Percentiles rank a stretch among this genome's conserved stretches.
Conservation (phyloP, 2,329 filamentous ascomycete species). For the Aspergillus amoenus region DNA sequence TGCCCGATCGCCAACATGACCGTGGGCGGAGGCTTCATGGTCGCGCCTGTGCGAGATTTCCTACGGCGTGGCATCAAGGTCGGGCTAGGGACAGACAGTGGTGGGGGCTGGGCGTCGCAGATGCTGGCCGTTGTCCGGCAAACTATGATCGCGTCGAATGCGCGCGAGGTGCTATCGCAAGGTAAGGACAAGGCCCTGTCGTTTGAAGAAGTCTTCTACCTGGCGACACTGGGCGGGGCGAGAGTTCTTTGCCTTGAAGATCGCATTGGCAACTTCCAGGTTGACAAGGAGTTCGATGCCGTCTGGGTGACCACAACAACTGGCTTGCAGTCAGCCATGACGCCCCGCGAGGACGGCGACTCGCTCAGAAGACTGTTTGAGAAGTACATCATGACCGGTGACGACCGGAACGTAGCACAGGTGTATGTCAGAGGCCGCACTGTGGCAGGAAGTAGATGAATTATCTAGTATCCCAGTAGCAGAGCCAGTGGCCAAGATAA, state of each 20-base stretch:
- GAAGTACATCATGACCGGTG: slow-evolving; percentile 66
- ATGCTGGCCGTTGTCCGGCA: slow-evolving; percentile 51
- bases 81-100: slow-evolving; percentile 65
- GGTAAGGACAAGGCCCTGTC: slow-evolving; percentile 48
- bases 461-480: too few relatives aligned
- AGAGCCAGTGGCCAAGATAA: too few relatives aligned
- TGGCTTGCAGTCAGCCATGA: slow-evolving; percentile 47
- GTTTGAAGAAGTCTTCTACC: slow-evolving; percentile 56
- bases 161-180: slow-evolving; percentile 32
- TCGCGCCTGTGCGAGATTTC: slow-evolving; percentile 58
- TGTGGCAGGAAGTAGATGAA: background rate
- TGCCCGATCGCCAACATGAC: slow-evolving; percentile 67
- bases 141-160: slow-evolving; percentile 53
- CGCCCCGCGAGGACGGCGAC: slow-evolving; percentile 55
- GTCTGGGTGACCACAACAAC: slow-evolving; percentile 47
- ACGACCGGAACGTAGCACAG: slow-evolving; percentile 59
- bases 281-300: slow-evolving; percentile 64
- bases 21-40: slow-evolving; percentile 55
- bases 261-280: slow-evolving; percentile 56
- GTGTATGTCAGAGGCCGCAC: slow-evolving; percentile 54
- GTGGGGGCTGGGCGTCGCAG: slow-evolving; percentile 61
- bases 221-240: slow-evolving; percentile 63
- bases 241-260: slow-evolving; percentile 56
- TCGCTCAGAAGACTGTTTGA: slow-evolving; percentile 52
- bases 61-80: slow-evolving; percentile 60